Percentiles rank a stretch among this genome's conserved stretches.
These are phyloP conservation scores for Oryza brachyantha DNA, from an alignment of 176 grass and related monocot genomes.

Conservation along the genomic window DNA sequence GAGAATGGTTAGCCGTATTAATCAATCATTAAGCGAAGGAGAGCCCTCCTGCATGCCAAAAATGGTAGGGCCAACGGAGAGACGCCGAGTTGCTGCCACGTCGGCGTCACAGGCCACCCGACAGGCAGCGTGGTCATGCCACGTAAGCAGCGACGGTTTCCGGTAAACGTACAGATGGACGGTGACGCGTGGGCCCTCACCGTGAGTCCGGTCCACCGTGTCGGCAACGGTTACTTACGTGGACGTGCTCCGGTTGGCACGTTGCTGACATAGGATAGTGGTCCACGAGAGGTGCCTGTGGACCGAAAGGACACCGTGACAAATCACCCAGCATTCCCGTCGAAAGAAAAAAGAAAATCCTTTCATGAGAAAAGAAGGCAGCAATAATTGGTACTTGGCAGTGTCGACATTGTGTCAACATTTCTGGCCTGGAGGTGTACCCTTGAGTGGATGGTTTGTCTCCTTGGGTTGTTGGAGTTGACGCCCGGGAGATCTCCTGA, in stretches of 20 bases:
- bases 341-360: too few species aligned
- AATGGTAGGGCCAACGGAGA: neutral
- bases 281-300: neutral
- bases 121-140: neutral
- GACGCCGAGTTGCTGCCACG: neutral
- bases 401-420: neutral
- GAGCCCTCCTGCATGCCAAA: neutral
- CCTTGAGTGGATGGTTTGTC: neutral
- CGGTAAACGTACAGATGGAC: too few species aligned
- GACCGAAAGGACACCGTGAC: neutral
- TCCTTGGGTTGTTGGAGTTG: too few species aligned
- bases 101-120: neutral
- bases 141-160: too few species aligned
- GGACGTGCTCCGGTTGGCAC: neutral
- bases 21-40: neutral
- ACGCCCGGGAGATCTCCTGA: too few species aligned
- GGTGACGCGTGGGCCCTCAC: too few species aligned
- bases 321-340: too few species aligned
- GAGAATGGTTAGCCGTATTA: neutral
- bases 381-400: neutral
- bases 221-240: conserved; percentile 4
- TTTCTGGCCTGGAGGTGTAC: neutral
- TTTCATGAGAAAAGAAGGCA: neutral
- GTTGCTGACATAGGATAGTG: too few species aligned
- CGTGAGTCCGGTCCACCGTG: neutral